A percentile compares a stretch with the other conserved stretches of the same genome.
Evolutionary conservation across 108 stramenopile genomes (phyloP).

Genomic region (Mayamaea pseudoterrestris): DNA sequence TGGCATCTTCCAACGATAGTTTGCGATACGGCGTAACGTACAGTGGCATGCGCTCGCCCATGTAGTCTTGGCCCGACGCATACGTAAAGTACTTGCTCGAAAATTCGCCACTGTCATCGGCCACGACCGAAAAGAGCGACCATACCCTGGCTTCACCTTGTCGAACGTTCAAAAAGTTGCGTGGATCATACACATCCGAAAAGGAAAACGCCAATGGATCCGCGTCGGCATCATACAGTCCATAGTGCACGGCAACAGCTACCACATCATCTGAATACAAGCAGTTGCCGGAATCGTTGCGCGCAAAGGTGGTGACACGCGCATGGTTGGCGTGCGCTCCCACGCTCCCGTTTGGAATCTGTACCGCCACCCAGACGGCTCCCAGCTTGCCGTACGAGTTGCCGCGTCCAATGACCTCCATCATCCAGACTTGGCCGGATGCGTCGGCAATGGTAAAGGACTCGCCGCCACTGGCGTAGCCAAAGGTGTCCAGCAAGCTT

Average conservation of each 20-base stretch:
- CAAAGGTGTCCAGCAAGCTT: slow-evolving; percentile 39
- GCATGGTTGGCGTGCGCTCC: slow-evolving; percentile 69
- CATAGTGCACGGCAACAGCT: slow-evolving; percentile 44
- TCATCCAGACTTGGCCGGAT: slow-evolving; percentile 63
- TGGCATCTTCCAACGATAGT: slow-evolving; percentile 31
- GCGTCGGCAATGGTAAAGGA: slow-evolving; percentile 49
- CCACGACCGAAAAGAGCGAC: slow-evolving; percentile 34
- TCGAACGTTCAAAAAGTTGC: slow-evolving; percentile 36
- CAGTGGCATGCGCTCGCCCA: slow-evolving; percentile 54
- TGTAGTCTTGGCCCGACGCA: slow-evolving; percentile 36
- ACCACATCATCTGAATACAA: slow-evolving; percentile 45
- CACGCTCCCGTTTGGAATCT: slow-evolving; percentile 41
- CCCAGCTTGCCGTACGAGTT: slow-evolving; percentile 22
- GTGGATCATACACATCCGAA: slow-evolving; percentile 52
- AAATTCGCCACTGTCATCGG: slow-evolving; percentile 19
- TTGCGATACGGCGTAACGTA: slow-evolving; percentile 38
- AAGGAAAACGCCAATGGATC: slow-evolving; percentile 34
- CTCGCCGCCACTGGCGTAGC: slow-evolving; percentile 57
- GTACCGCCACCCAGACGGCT: slow-evolving; percentile 61
- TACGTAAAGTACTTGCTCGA: slow-evolving; percentile 32
- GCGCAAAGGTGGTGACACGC: slow-evolving; percentile 38
- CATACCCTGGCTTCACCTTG: slow-evolving; percentile 62
- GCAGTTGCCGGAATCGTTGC: slow-evolving; percentile 33
- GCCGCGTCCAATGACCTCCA: slow-evolving; percentile 66
- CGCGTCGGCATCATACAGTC: slow-evolving; percentile 24